Percentiles rank a stretch among this genome's conserved stretches.
phyloP scores from a whole-genome alignment of 306 rosid genomes.

The Casuarina equisetifolia region DNA sequence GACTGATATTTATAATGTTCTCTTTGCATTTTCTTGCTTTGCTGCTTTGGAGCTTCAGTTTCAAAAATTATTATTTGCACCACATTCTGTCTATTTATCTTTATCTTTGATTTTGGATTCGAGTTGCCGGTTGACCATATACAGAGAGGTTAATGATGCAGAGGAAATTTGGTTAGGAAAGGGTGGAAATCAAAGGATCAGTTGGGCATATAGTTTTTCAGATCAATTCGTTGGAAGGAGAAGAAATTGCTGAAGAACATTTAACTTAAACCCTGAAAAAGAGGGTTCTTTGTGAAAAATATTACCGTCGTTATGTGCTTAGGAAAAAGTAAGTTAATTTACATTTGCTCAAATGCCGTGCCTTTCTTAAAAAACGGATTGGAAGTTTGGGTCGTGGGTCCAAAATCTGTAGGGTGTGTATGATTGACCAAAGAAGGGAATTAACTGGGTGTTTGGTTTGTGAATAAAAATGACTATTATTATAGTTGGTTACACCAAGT shows the following conservation, averaged over 20 bases:
- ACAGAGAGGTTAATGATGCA: too few relatives aligned
- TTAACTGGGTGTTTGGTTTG: neutral
- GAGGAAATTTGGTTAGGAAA: too few relatives aligned
- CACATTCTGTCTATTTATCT: neutral
- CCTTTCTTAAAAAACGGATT: neutral
- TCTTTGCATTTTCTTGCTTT: neutral
- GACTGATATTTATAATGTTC: neutral
- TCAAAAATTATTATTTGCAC: neutral
- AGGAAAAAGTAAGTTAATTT: neutral
- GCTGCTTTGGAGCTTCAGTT: neutral
- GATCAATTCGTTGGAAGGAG: neutral
- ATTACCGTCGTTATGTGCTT: neutral
- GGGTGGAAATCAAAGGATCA: too few relatives aligned
- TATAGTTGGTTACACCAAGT: neutral
- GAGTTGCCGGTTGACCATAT: too few relatives aligned
- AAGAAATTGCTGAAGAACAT: neutral
- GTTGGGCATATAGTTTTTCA: too few relatives aligned
- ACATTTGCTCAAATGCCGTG: neutral
- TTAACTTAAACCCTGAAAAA: neutral
- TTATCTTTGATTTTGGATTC: too few relatives aligned
- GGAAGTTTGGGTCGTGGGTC: neutral
- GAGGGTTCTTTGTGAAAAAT: neutral
- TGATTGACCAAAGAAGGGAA: neutral
- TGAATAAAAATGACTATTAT: neutral
- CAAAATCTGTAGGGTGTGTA: neutral